phyloP scores from a whole-genome alignment of 257 asterid species.

The Solanum pinnatisectum region DNA sequence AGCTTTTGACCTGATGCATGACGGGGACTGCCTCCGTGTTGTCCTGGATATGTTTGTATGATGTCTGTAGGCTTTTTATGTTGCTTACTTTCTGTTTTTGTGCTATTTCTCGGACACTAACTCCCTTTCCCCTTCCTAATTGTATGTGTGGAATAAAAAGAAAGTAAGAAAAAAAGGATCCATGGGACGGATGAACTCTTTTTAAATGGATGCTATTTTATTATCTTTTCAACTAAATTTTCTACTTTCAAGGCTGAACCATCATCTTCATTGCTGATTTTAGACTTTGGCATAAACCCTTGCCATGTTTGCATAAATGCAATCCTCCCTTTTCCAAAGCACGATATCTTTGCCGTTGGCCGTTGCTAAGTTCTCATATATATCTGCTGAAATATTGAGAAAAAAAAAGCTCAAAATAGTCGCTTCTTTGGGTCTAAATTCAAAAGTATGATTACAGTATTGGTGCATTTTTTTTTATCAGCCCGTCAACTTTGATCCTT shows the following conservation, averaged over 20 bases:
- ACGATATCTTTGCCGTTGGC: background rate
- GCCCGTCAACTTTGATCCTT: too few relatives aligned
- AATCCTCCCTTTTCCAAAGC: background rate
- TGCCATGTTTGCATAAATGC: background rate
- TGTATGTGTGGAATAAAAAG: background rate
- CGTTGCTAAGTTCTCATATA: background rate
- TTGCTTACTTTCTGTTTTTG: background rate
- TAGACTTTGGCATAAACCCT: background rate
- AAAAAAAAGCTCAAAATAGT: background rate
- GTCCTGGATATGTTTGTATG: constrained; percentile 52
- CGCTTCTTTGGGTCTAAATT: background rate
- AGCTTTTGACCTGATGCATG: constrained; percentile 93
- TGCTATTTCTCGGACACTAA: background rate
- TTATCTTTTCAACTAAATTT: background rate
- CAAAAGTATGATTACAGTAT: background rate
- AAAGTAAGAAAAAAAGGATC: background rate
- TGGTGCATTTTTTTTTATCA: background rate
- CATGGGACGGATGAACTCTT: background rate
- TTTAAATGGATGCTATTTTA: background rate
- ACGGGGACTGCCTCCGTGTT: constrained; percentile 75
- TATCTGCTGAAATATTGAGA: background rate
- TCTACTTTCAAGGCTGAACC: background rate
- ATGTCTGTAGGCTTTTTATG: background rate
- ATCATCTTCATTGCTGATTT: background rate
- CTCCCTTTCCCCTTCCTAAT: background rate